Percentiles rank a stretch among this genome's conserved stretches.
Evolutionary conservation across 2,329 filamentous ascomycete species (phyloP).

Genomic region (Epichloe scottii): DNA sequence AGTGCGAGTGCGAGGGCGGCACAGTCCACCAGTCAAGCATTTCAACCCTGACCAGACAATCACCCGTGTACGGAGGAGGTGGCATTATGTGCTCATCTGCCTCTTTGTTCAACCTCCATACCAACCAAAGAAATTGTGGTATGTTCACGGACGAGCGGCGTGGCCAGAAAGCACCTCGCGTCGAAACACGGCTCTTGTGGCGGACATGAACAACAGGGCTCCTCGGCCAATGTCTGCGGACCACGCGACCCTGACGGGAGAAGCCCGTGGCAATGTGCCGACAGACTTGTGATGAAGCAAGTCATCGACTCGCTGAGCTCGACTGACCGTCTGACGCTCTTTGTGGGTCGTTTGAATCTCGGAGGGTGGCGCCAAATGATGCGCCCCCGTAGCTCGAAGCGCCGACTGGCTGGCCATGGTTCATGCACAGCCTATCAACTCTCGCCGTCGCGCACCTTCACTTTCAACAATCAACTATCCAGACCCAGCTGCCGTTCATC

Average conservation of each 20-base stretch:
- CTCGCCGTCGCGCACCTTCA: conserved; percentile 13
- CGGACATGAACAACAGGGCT: background rate
- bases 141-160: background rate
- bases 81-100: background rate
- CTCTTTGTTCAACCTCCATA: background rate
- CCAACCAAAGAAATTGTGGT: background rate
- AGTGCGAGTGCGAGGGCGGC: too few species aligned
- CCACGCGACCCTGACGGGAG: conserved; percentile 16
- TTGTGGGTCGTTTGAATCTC: conserved; percentile 23
- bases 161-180: background rate
- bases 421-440: conserved; percentile 21
- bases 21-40: too few species aligned
- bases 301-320: conserved; percentile 30
- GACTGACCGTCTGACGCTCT: conserved; percentile 24
- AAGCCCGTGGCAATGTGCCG: conserved; percentile 15
- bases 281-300: conserved; percentile 14
- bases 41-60: too few species aligned
- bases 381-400: conserved; percentile 21
- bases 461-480: conserved; percentile 13
- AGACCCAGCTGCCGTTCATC: conserved; percentile 10
- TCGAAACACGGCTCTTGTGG: conserved; percentile 2
- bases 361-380: conserved; percentile 24
- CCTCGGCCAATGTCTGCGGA: conserved; percentile 20
- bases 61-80: background rate
- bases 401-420: conserved; percentile 20